Base-by-base conservation (phyloP, 371 early-diverging fungal genomes). In the Rhizopus delemar region DNA sequence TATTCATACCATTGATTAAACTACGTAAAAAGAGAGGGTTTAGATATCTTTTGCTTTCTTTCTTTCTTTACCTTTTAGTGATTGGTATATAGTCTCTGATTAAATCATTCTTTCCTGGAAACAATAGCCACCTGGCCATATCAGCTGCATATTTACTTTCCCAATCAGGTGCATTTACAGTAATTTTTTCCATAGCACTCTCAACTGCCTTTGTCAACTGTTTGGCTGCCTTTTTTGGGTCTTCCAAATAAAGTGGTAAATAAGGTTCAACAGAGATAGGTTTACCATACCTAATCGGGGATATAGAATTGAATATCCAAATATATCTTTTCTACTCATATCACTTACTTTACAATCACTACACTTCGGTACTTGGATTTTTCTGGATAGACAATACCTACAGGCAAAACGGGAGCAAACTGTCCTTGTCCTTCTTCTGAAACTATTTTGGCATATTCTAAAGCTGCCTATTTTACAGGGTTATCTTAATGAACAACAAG, bases 351-450 rank as follows among this genome's bases (percentile, higher is more conserved):
- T 29, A 78, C 76, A 68, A 85, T 80, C 8, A 74, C 77, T 4
- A 60, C 61, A 62, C 83, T 82, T 31, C 85, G 71, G 53, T 81
- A 85, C 43, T 81, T 82, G 43, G 78, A 76, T 32, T 85, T 85
- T 53, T 83, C 81, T 6, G 75, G 73, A 63, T 85, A 85, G 0
- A 80, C 78, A 51, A 85, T 79, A 15, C 82, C 85, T 5, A 77
- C 78, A 28, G 85, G 85, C 33, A 82, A 57, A 32, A 85, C 63
- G 29, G 63, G 51, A 16, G 74, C 75, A 41, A 12, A 57, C 13
- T 67, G 54, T 29, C 68, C 62, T 2, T 59, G 36, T 8, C 73
- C 73, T 39, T 71, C 69, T 13, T 75, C 69, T 5, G 51, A 32
- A 16, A 75, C 56, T 2, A 69, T 65, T 33, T 75, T 76, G n/a